Base-by-base conservation (phyloP, 2,329 filamentous ascomycete species). In the Sporothrix mexicana region DNA sequence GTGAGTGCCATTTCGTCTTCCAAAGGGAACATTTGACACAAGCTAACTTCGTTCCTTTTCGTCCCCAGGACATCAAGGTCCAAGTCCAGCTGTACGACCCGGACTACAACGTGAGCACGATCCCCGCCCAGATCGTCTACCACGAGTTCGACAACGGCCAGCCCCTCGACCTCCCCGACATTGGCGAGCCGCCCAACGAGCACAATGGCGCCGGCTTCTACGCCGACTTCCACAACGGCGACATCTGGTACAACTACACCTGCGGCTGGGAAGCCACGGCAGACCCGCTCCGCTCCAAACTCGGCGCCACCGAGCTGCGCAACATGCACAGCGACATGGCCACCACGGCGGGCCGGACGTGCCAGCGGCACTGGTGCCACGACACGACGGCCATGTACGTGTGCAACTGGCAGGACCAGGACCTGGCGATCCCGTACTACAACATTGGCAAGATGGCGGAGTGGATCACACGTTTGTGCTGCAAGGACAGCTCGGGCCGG, bases 321-420 rank as follows among this genome's bases (percentile, higher is more conserved):
- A 71, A 72, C 69, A 71, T 55, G 64, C 30, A 59, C 36, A 30
- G 36, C 12, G n/a, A 55, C 15, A 43, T 17, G 57, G 55, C 61
- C 12, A 6, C n/a, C 4, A 47, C 69, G n/a, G 5, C 9, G 1
- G 51, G 67, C 6, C 8, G 69, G 30, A 25, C 30, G 8, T 75
- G 72, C 23, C 30, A 45, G 10, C 74, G 74, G 23, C 67, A 71
- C 53, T 75, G 62, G 67, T 75, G 74, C 74, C 41, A 49, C 15
- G 72, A 74, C 64, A 75, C 74, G 13, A 74, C 70, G 20, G 74
- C 68, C 3, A 53, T 75, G 43, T 75, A 74, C 17, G 72, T 74
- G 9, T 74, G 71, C 72, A 75, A 74, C 59, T n/a, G 69, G n/a
- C 7, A 23, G n/a, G 64, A 72, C 57, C 49, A 53, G 15, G 61